These are phyloP conservation scores for Apiotrichum gamsii DNA, from an alignment of 1,284 basidiomycete genomes.

Conservation along the genomic window DNA sequence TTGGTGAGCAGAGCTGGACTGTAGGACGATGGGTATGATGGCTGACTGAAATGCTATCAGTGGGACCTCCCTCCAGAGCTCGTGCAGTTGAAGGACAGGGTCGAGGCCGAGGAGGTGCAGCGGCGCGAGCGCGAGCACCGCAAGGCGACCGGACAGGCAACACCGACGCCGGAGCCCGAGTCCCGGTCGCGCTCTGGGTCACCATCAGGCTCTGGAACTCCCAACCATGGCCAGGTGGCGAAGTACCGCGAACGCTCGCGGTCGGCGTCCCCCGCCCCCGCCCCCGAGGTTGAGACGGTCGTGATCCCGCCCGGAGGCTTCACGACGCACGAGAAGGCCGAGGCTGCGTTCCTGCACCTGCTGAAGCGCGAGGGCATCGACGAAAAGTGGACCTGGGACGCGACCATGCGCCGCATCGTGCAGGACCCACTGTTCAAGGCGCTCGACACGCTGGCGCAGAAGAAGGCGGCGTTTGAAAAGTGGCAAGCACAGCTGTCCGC, in stretches of 20 bases:
- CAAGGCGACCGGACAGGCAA: slow-evolving; percentile 19
- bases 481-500: slow-evolving; percentile 48
- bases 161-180: slow-evolving; percentile 11
- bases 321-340: slow-evolving; percentile 75
- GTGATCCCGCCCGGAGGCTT: slow-evolving; percentile 84
- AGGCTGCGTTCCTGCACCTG: slow-evolving; percentile 86
- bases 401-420: slow-evolving; percentile 94
- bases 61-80: slow-evolving; percentile 93
- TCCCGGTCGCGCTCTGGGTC: neutral
- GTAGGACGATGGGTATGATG: neutral
- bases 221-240: slow-evolving; percentile 14
- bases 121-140: slow-evolving; percentile 11
- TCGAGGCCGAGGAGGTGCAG: slow-evolving; percentile 61
- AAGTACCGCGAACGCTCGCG: slow-evolving; percentile 6
- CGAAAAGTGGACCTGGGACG: slow-evolving; percentile 94
- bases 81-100: slow-evolving; percentile 66
- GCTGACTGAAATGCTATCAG: slow-evolving; percentile 47
- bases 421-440: slow-evolving; percentile 97
- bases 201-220: neutral
- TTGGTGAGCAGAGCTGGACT: slow-evolving; percentile 21
- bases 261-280: slow-evolving; percentile 4
- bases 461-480: slow-evolving; percentile 89
- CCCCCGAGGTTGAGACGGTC: slow-evolving; percentile 19
- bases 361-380: slow-evolving; percentile 82
- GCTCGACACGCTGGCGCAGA: slow-evolving; percentile 85